A percentile compares a stretch with the other conserved stretches of the same genome.
These are phyloP conservation scores for Ceratocystis huliohia DNA, from an alignment of 2,329 filamentous ascomycete species.

Conservation along the genomic window DNA sequence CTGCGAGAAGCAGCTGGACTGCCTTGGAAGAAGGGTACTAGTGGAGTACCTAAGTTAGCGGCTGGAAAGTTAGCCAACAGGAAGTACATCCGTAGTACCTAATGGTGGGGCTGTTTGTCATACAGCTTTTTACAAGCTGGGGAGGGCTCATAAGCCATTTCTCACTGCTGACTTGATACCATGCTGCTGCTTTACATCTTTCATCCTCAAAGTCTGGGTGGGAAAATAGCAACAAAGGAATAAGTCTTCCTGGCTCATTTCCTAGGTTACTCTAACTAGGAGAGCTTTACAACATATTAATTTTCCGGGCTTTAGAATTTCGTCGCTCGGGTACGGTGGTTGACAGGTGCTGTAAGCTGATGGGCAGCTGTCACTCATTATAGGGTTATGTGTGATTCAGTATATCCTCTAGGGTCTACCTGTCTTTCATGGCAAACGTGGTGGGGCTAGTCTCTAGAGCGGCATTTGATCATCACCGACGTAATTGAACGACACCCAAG, in stretches of 20 bases:
- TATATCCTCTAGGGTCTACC: neutral
- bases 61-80: neutral
- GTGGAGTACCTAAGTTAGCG: neutral
- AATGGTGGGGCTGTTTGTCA: neutral
- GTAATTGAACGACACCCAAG: neutral
- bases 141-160: neutral
- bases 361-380: neutral
- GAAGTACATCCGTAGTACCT: neutral
- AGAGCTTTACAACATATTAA: no score
- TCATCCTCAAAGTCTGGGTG: no score
- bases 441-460: conserved; percentile 7
- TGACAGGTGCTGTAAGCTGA: neutral
- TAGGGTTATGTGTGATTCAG: neutral
- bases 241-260: no score
- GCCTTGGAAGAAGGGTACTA: neutral
- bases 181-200: no score
- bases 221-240: no score
- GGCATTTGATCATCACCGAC: conserved; percentile 4
- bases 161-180: no score
- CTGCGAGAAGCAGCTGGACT: conserved; percentile 16
- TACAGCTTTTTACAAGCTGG: neutral
- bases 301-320: no score
- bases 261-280: no score
- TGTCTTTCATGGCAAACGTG: neutral
- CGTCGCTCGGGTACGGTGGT: no score